Evolutionary conservation across 768 basidiomycete genomes (phyloP), one percentile per base, ranked within the genome.

Genomic region (Lactarius akahatsu): DNA sequence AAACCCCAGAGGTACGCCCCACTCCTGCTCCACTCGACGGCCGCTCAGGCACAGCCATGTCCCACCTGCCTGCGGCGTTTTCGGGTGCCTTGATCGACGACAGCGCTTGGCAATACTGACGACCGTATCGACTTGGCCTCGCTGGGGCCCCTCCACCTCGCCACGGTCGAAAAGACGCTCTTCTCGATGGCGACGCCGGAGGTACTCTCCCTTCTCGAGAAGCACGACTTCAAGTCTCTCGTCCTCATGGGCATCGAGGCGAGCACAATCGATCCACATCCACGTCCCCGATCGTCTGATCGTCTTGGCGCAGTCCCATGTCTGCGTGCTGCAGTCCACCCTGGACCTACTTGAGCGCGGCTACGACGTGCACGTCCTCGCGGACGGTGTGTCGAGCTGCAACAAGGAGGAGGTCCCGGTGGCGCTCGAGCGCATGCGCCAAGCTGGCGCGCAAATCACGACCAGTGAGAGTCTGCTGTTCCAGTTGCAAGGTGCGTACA

Each of bases 241-340:
- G 84, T 96, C 8, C 74, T 98, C 6, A 86, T 94, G 67, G 96
- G 96, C 18, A 94, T 96, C 59, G 95, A 96, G 83, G 94, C n/a
- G 16, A 40, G 28, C 36, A 55, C 15, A 32, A 11, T 32, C 32
- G 4, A 32, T 34, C 34, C 34, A 34, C 9, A 1, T 1, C 2
- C 13, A 28, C 2, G 11, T 23, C 54, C 8, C 23, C 61, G 7
- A n/a, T 61, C 28, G 23, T 8, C 32, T 38, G 40, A 30, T 50
- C 59, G 26, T 38, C 20, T 1, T 20, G 69, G n/a, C 23, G 13
- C 4, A 95, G 94, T 85, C 91, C 18, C 95, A 96, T 71, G 86
- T 97, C 67, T 97, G 95, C 72, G 86, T 96, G 10, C 81, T 94
- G 7, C 94, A 96, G 75, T 91, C 93, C 0, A 82, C 88, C 0